These are phyloP conservation scores for Lathyrus oleraceus DNA, from an alignment of 306 rosid species.

Conservation along the genomic window DNA sequence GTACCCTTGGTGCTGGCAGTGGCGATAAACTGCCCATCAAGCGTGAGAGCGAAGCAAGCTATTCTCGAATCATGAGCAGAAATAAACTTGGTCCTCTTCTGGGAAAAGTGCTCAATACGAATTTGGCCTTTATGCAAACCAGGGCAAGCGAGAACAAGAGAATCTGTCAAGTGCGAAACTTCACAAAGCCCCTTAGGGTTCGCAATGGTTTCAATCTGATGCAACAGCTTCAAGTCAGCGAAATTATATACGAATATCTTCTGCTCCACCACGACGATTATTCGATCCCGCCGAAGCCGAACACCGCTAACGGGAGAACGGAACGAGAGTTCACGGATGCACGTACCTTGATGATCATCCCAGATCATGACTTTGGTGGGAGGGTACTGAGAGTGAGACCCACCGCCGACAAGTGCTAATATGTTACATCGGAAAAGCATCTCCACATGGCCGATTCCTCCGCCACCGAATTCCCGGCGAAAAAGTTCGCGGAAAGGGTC, in stretches of 20 bases:
- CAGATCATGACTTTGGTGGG: constrained; percentile 81
- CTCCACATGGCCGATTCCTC: constrained; percentile 72
- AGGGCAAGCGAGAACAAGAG: constrained; percentile 72
- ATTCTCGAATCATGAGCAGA: constrained; percentile 79
- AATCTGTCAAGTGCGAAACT: constrained; percentile 62
- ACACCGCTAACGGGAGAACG: constrained; percentile 70
- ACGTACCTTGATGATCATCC: constrained; percentile 74
- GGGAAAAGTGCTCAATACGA: constrained; percentile 70
- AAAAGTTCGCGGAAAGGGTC: constrained; percentile 83
- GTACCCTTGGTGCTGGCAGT: constrained; percentile 86
- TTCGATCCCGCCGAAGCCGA: constrained; percentile 67
- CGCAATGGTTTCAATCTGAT: constrained; percentile 74
- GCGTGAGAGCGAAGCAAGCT: constrained; percentile 77
- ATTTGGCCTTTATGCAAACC: constrained; percentile 81
- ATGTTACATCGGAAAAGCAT: constrained; percentile 78
- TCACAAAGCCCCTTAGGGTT: constrained; percentile 88
- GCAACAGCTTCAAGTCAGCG: constrained; percentile 63
- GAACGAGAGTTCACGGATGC: constrained; percentile 72
- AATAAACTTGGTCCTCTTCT: constrained; percentile 66
- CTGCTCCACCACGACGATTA: constrained; percentile 74
- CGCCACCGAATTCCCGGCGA: constrained; percentile 71
- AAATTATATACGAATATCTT: constrained; percentile 72
- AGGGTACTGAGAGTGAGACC: constrained; percentile 77
- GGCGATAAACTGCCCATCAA: constrained; percentile 82
- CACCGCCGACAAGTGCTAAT: constrained; percentile 80